These are phyloP conservation scores for Cladosporium sp. DNA, from an alignment of 2,329 filamentous ascomycete genomes.

Conservation along the genomic window DNA sequence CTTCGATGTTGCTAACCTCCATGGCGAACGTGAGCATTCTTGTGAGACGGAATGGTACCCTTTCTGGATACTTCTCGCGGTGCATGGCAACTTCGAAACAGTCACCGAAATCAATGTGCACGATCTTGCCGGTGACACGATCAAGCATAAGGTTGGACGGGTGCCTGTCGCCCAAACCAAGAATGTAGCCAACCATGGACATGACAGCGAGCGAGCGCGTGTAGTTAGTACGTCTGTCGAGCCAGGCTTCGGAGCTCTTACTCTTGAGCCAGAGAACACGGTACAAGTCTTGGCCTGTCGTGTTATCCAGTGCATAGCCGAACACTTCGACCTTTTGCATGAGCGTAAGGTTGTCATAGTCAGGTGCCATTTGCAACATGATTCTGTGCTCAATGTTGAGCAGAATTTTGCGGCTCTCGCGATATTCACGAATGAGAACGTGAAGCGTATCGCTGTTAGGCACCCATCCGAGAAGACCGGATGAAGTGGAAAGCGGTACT, in stretches of 20 bases:
- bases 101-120: conserved; percentile 98
- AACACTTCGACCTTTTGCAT: conserved; percentile 99
- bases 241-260: conserved; percentile 95
- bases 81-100: conserved; percentile 99
- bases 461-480: conserved; percentile 92
- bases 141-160: conserved; percentile 98
- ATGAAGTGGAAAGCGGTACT: conserved; percentile 96
- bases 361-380: conserved; percentile 99
- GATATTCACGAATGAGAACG: conserved; percentile 93
- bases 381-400: conserved; percentile 99
- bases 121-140: conserved; percentile 89
- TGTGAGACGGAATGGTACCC: conserved; percentile 95
- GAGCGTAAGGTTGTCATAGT: conserved; percentile 95
- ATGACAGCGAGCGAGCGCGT: conserved; percentile 95
- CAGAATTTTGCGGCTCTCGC: conserved; percentile 92
- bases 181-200: conserved; percentile 99
- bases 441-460: conserved; percentile 97
- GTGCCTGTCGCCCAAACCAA: conserved; percentile 92
- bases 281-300: conserved; percentile 96
- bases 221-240: conserved; percentile 97
- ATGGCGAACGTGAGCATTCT: conserved; percentile 99
- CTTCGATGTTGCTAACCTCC: conserved; percentile 99
- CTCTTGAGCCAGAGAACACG: conserved; percentile 98
- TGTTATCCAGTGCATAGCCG: conserved; percentile 97
- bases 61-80: conserved; percentile 96